Evolutionary conservation across 73 alveolate genomes (phyloP).

Genomic region (Paramecium octaurelia): DNA sequence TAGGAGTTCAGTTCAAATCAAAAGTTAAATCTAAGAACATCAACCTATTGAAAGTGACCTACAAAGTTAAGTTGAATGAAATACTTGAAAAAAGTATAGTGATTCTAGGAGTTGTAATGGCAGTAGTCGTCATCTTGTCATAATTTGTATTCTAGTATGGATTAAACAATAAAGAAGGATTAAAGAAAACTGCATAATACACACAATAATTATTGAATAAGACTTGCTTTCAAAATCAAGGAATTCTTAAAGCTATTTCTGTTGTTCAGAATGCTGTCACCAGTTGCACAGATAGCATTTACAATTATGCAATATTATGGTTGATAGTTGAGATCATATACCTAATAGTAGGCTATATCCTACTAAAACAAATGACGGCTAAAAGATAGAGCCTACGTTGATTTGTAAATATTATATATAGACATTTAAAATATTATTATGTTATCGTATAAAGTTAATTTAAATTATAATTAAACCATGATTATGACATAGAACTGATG

Average conservation of each 20-base stretch:
- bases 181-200: neutral
- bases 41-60: neutral
- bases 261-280: neutral
- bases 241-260: neutral
- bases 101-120: neutral
- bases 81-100: slow-evolving; percentile 6
- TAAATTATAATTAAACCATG: neutral
- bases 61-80: neutral
- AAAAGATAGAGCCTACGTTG: neutral
- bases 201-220: neutral
- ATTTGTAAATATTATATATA: neutral
- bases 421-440: neutral
- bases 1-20: neutral
- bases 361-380: neutral
- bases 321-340: neutral
- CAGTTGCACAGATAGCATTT: neutral
- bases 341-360: neutral
- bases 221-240: neutral
- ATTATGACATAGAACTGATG: neutral
- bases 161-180: neutral
- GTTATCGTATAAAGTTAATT: too few relatives aligned
- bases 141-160: slow-evolving; percentile 12
- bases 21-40: neutral
- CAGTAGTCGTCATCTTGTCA: neutral
- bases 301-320: neutral